A percentile compares a stretch with the other conserved stretches of the same genome.
phyloP scores from a whole-genome alignment of 2,329 filamentous ascomycete genomes.

The Neurospora crassa region DNA sequence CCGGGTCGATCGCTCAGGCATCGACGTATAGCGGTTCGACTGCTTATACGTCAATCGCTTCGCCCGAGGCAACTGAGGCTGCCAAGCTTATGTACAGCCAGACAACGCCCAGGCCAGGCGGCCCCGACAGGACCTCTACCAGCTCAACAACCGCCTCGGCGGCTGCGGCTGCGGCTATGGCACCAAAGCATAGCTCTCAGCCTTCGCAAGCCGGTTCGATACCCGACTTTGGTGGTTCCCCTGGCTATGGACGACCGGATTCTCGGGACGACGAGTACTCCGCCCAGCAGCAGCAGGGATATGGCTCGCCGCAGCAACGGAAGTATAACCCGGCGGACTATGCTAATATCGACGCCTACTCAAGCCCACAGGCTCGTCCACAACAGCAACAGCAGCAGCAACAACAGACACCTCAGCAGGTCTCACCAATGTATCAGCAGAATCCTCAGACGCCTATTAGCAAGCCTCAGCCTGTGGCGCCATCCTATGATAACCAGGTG shows the following conservation, averaged over 20 bases:
- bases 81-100: slow-evolving; percentile 56
- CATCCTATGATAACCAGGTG: slow-evolving; percentile 26
- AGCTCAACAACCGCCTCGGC: slow-evolving; percentile 39
- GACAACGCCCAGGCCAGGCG: slow-evolving; percentile 38
- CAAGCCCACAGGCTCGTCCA: slow-evolving; percentile 24
- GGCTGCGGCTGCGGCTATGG: slow-evolving; percentile 52
- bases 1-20: slow-evolving; percentile 12
- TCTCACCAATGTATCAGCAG: slow-evolving; percentile 17
- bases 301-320: slow-evolving; percentile 35
- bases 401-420: slow-evolving; percentile 22
- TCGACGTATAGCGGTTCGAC: slow-evolving; percentile 14
- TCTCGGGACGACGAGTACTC: slow-evolving; percentile 23
- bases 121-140: slow-evolving; percentile 44
- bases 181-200: slow-evolving; percentile 32
- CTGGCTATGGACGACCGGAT: slow-evolving; percentile 20
- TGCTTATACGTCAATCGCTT: slow-evolving; percentile 27
- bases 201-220: slow-evolving; percentile 24
- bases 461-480: slow-evolving; percentile 32
- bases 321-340: slow-evolving; percentile 75
- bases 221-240: slow-evolving; percentile 22
- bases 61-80: slow-evolving; percentile 49
- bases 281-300: not conserved
- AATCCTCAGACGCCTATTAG: slow-evolving; percentile 22
- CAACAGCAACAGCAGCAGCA: slow-evolving; percentile 28
- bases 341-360: slow-evolving; percentile 49